Percentiles rank a stretch among this genome's conserved stretches.
phyloP scores from a whole-genome alignment of 805 yeast species.

The Sugiyamaella marilandica region DNA sequence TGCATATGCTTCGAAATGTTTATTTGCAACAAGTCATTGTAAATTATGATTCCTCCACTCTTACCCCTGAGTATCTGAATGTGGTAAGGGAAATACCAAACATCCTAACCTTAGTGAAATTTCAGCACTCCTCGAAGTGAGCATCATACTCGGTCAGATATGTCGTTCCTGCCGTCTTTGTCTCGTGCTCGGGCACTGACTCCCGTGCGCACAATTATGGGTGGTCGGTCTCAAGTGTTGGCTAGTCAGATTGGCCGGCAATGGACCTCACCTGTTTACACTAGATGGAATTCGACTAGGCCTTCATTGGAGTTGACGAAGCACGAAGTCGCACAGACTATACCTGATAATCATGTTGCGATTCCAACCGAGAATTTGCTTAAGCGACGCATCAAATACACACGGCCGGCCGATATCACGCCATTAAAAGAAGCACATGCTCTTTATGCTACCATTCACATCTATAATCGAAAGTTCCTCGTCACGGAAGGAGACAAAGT shows the following conservation, averaged over 20 bases:
- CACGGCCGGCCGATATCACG: slow-evolving; percentile 41
- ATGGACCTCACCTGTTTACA: too few relatives aligned
- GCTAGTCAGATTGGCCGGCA: too few relatives aligned
- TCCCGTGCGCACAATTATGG: background rate
- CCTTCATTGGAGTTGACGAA: too few relatives aligned
- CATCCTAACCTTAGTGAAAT: background rate
- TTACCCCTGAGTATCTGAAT: too few relatives aligned
- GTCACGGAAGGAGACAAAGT: slow-evolving; percentile 89
- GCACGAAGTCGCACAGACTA: too few relatives aligned
- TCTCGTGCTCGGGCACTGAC: background rate
- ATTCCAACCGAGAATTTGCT: slow-evolving; percentile 12
- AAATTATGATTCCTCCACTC: too few relatives aligned
- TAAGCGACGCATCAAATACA: slow-evolving; percentile 20
- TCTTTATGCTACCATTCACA: slow-evolving; percentile 74
- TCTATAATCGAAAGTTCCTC: slow-evolving; percentile 79
- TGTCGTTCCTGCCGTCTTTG: background rate
- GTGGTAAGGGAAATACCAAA: too few relatives aligned
- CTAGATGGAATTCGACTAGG: too few relatives aligned
- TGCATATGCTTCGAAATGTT: too few relatives aligned
- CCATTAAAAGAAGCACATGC: slow-evolving; percentile 63
- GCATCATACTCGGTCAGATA: background rate
- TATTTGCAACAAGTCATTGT: too few relatives aligned
- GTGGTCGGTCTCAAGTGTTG: too few relatives aligned
- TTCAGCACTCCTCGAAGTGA: background rate
- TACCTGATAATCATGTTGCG: too few relatives aligned